Evolutionary conservation across 805 yeast genomes (phyloP).

Genomic region (Cyberlindnera amylophila): DNA sequence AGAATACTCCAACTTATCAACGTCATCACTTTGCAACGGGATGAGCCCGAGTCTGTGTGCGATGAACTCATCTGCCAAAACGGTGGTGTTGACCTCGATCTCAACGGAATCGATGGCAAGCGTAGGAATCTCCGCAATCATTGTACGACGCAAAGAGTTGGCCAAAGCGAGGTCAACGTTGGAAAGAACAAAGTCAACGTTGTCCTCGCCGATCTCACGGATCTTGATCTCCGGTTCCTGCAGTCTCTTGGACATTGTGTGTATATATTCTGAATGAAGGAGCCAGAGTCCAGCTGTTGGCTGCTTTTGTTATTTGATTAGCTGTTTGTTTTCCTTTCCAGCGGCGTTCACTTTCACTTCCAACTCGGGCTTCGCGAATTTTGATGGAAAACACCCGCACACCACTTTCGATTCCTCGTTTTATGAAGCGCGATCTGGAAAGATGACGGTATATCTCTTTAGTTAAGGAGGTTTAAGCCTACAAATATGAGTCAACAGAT

Average conservation of each 20-base stretch:
- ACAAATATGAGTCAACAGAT: conserved; percentile 18
- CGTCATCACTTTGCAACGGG: conserved; percentile 81
- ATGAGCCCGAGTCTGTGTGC: conserved; percentile 92
- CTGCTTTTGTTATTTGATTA: no score
- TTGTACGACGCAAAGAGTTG: conserved; percentile 84
- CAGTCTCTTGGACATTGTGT: neutral
- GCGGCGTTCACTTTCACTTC: no score
- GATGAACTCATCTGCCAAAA: conserved; percentile 93
- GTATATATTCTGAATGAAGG: neutral
- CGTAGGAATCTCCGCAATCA: conserved; percentile 96
- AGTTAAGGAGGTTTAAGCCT: no score
- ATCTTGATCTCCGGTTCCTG: conserved; percentile 73
- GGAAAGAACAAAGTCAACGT: conserved; percentile 83
- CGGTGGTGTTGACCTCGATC: conserved; percentile 88
- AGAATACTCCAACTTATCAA: conserved; percentile 79
- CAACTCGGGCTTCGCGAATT: neutral
- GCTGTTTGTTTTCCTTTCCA: no score
- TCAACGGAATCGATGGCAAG: conserved; percentile 95
- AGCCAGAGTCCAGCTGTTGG: neutral
- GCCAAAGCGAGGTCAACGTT: conserved; percentile 89
- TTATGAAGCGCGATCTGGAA: no score
- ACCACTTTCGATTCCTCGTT: neutral
- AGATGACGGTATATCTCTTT: no score
- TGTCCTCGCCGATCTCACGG: conserved; percentile 79
- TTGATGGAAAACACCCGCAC: neutral